These are phyloP conservation scores for Davidsoniella neocaledoniae DNA, from an alignment of 2,329 filamentous ascomycete species.

Conservation along the genomic window DNA sequence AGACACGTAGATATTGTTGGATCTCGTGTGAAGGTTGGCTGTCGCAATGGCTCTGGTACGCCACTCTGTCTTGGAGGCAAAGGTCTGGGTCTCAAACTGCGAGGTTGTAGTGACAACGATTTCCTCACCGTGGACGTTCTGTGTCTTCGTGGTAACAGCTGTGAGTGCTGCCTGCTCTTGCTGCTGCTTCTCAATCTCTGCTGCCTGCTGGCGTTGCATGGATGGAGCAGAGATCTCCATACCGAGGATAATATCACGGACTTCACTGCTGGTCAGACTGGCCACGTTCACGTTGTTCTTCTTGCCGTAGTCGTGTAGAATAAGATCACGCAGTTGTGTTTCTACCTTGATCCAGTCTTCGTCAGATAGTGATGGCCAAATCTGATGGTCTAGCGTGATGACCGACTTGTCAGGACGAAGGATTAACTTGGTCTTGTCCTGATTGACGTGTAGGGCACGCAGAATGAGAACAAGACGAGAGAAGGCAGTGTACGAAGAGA, in stretches of 20 bases:
- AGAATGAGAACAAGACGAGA: slow-evolving; percentile 87
- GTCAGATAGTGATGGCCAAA: slow-evolving; percentile 87
- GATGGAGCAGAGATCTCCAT: slow-evolving; percentile 99
- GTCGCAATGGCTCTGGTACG: slow-evolving; percentile 91
- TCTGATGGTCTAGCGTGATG: slow-evolving; percentile 96
- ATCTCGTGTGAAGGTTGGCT: slow-evolving; percentile 78
- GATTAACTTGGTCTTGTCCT: slow-evolving; percentile 94
- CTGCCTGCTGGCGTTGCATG: slow-evolving; percentile 93
- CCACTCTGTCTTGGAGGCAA: slow-evolving; percentile 98
- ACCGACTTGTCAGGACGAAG: slow-evolving; percentile 93
- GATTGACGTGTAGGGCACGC: slow-evolving; percentile 89
- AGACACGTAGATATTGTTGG: slow-evolving; percentile 98
- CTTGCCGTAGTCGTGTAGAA: slow-evolving; percentile 96
- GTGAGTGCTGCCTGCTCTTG: slow-evolving; percentile 93
- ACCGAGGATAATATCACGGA: slow-evolving; percentile 93
- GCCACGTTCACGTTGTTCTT: slow-evolving; percentile 99
- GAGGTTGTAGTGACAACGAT: slow-evolving; percentile 97
- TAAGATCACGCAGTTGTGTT: slow-evolving; percentile 84
- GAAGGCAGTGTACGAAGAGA: slow-evolving; percentile 97
- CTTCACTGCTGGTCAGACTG: slow-evolving; percentile 89
- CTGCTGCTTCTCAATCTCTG: slow-evolving; percentile 97
- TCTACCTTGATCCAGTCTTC: slow-evolving; percentile 99
- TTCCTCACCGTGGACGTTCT: slow-evolving; percentile 92
- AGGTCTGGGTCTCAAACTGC: slow-evolving; percentile 92
- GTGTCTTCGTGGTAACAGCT: slow-evolving; percentile 93